These are phyloP conservation scores for Colletotrichum navitas DNA, from an alignment of 2,329 filamentous ascomycete genomes.

Conservation along the genomic window DNA sequence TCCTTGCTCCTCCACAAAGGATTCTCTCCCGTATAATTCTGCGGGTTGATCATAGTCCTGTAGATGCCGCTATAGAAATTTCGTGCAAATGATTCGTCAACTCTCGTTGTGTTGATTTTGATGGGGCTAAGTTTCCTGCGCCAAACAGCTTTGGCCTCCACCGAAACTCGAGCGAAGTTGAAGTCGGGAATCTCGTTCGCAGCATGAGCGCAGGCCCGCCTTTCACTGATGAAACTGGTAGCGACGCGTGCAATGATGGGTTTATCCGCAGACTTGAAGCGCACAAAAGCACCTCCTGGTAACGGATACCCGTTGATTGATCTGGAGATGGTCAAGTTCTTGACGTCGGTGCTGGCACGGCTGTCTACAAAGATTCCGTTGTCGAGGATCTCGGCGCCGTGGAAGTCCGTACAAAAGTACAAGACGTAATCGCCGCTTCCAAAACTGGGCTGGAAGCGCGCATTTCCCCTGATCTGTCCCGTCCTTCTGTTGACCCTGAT, in stretches of 20 bases:
- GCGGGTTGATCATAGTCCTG: slow-evolving; percentile 77
- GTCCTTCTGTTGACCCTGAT: slow-evolving; percentile 66
- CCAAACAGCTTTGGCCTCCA: slow-evolving; percentile 70
- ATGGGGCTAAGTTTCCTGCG: slow-evolving; percentile 71
- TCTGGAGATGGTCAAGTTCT: slow-evolving; percentile 61
- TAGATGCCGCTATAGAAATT: slow-evolving; percentile 81
- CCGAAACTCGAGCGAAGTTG: slow-evolving; percentile 68
- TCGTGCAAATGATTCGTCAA: slow-evolving; percentile 66
- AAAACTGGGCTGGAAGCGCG: slow-evolving; percentile 74
- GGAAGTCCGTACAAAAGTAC: slow-evolving; percentile 78
- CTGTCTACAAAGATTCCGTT: slow-evolving; percentile 73
- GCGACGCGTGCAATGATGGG: slow-evolving; percentile 75
- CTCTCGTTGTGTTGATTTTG: slow-evolving; percentile 64
- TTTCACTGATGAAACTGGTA: slow-evolving; percentile 75
- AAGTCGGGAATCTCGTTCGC: slow-evolving; percentile 77
- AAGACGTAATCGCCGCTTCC: slow-evolving; percentile 70
- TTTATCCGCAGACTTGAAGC: slow-evolving; percentile 63
- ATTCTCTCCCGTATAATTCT: slow-evolving; percentile 82
- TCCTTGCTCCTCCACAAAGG: slow-evolving; percentile 74
- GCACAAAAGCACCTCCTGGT: slow-evolving; percentile 73
- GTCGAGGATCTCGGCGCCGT: slow-evolving; percentile 68
- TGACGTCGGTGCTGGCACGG: slow-evolving; percentile 61
- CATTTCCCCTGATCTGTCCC: slow-evolving; percentile 73
- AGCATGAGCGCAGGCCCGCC: slow-evolving; percentile 76
- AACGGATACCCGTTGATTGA: slow-evolving; percentile 67